These are phyloP conservation scores for Colletotrichum viniferum DNA, from an alignment of 2,329 filamentous ascomycete genomes.

Conservation along the genomic window DNA sequence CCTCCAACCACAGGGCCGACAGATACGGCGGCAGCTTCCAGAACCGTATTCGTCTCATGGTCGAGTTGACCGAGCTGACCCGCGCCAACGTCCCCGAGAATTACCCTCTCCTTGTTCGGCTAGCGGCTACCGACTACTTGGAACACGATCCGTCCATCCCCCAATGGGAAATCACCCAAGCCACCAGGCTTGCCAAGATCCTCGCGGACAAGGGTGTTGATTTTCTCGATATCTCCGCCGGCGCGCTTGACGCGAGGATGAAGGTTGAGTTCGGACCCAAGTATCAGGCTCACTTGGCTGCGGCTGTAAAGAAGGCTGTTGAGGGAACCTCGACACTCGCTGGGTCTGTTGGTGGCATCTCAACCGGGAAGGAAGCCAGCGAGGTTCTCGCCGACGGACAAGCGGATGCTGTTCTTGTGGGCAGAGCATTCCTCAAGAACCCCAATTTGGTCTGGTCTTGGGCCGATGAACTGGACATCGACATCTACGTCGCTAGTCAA, in stretches of 20 bases:
- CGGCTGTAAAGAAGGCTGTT: conserved; percentile 68
- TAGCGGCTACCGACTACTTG: conserved; percentile 75
- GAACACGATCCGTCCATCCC: conserved; percentile 60
- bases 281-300: conserved; percentile 73
- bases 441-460: conserved; percentile 57
- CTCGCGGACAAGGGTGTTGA: conserved; percentile 72
- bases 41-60: conserved; percentile 46
- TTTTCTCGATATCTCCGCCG: conserved; percentile 72
- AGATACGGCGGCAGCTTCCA: conserved; percentile 49
- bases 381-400: conserved; percentile 46
- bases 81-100: conserved; percentile 63
- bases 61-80: conserved; percentile 58
- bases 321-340: conserved; percentile 54
- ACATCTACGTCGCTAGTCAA: conserved; percentile 47
- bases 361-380: conserved; percentile 46
- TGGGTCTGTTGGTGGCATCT: conserved; percentile 50
- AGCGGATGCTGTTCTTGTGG: conserved; percentile 52
- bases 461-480: conserved; percentile 54
- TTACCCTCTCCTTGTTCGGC: conserved; percentile 73
- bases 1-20: conserved; percentile 50
- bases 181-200: conserved; percentile 62
- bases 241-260: conserved; percentile 64
- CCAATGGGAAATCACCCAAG: conserved; percentile 69
- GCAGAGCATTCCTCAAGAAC: conserved; percentile 59
- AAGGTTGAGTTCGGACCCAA: conserved; percentile 63